Percentiles rank a stretch among this genome's conserved stretches.
Evolutionary conservation across 257 asterid species (phyloP).

Genomic region (Capsicum chinense): DNA sequence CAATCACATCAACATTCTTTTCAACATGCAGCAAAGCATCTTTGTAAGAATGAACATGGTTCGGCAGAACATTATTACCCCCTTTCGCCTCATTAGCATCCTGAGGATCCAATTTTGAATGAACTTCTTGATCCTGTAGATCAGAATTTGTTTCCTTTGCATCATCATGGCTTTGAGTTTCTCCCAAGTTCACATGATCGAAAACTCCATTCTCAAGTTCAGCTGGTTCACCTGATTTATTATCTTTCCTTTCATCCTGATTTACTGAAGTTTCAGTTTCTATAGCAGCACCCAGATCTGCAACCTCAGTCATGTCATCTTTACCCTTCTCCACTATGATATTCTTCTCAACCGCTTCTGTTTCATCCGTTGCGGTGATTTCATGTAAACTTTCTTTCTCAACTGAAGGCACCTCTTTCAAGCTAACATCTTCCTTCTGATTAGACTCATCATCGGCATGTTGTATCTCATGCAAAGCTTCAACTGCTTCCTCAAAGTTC

Average conservation of each 20-base stretch:
- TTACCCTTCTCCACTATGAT: slow-evolving; percentile 40
- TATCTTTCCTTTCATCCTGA: slow-evolving; percentile 39
- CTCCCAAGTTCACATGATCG: slow-evolving; percentile 35
- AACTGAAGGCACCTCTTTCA: slow-evolving; percentile 27
- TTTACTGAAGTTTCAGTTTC: slow-evolving; percentile 38
- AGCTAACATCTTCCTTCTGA: slow-evolving; percentile 36
- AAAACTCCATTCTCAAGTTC: slow-evolving; percentile 49
- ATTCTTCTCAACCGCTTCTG: slow-evolving; percentile 40
- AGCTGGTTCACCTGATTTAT: slow-evolving; percentile 33
- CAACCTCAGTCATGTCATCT: slow-evolving; percentile 39
- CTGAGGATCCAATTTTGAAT: slow-evolving; percentile 40
- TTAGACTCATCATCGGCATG: slow-evolving; percentile 38
- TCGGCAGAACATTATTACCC: slow-evolving; percentile 36
- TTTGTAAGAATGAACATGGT: slow-evolving; percentile 38
- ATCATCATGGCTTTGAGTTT: slow-evolving; percentile 32
- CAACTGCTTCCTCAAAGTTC: slow-evolving; percentile 50
- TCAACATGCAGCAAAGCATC: slow-evolving; percentile 37
- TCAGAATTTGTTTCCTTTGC: slow-evolving; percentile 35
- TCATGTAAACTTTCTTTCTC: slow-evolving; percentile 36
- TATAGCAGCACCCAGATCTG: slow-evolving; percentile 38
- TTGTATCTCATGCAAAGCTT: slow-evolving; percentile 33
- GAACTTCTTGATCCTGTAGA: slow-evolving; percentile 37
- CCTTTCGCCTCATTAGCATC: slow-evolving; percentile 43
- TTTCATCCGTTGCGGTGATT: slow-evolving; percentile 32
- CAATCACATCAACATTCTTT: slow-evolving; percentile 29